A percentile compares a stretch with the other conserved stretches of the same genome.
Conservation (phyloP, 2,329 filamentous ascomycete species). For the Plectosphaerella plurivora region DNA sequence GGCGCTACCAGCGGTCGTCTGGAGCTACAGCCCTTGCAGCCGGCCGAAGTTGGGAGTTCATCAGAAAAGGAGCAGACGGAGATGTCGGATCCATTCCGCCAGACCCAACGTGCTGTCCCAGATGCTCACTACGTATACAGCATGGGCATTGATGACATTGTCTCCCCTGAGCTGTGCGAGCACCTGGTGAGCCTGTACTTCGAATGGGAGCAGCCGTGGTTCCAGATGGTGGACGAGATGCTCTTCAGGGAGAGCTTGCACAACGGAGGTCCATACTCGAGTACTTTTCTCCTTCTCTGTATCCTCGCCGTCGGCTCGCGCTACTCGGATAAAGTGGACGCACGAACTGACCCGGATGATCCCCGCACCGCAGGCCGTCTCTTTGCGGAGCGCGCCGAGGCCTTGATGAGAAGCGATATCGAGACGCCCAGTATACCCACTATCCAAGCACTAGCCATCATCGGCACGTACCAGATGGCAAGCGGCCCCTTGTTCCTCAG, state of each 20-base stretch:
- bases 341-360: constrained; percentile 21
- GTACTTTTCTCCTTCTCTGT: constrained; percentile 24
- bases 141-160: background rate
- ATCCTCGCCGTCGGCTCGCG: constrained; percentile 27
- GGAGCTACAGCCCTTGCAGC: constrained; percentile 9
- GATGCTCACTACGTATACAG: background rate
- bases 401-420: constrained; percentile 13
- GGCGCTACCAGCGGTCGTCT: constrained; percentile 29
- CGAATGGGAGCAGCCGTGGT: constrained; percentile 30
- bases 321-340: constrained; percentile 23
- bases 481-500: background rate
- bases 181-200: constrained; percentile 29
- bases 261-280: constrained; percentile 21
- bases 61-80: background rate
- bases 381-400: constrained; percentile 22
- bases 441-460: constrained; percentile 27
- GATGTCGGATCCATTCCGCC: too few relatives aligned
- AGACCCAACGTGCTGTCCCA: background rate
- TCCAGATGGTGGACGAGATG: constrained; percentile 26
- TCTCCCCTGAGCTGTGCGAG: constrained; percentile 16
- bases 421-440: constrained; percentile 27
- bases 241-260: constrained; percentile 25
- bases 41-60: too few relatives aligned
- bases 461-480: constrained; percentile 22
- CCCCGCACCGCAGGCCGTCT: constrained; percentile 26